Base-by-base conservation (phyloP, 2,329 filamentous ascomycete species). In the Cryphonectria parasitica region DNA sequence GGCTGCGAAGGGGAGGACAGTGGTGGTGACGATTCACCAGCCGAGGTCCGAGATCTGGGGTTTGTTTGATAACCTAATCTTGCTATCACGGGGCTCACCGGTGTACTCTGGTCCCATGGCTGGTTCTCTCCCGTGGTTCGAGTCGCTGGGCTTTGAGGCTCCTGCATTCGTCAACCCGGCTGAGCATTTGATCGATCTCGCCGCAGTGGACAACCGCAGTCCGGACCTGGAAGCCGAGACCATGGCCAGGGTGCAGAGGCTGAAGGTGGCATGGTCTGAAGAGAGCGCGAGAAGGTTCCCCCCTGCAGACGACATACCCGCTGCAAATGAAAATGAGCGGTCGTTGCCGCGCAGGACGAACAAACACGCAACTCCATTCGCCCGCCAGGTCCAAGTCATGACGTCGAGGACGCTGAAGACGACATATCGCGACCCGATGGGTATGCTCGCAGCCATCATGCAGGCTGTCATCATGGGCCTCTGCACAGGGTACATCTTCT, bases 31-130 rank as follows among this genome's bases (percentile, higher is more conserved):
- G 0, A 92, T 95, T 49, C 92, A 95, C 77, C 91, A 93, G 73
- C 92, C 92, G 28, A 85, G 92, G 28, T 93, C 91, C 0, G 92
- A 94, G 77, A 94, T 95, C 19, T 95, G 92, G 91, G 86, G 88
- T 43, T 84, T 94, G 22, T 92, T 95, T 76, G 92, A 94, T 77
- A 89, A 89, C 71, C 83, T 94, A 10, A 83, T 94, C 13, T 83
- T 95, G 17, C 78, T 95, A 3, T 89, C 91, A 1, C 86, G 85
- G 74, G 92, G 92, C 0, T 87, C 86, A 45, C 88, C 90, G 0
- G 87, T 94, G 0, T 95, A 91, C 75, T 90, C 89, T 31, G 92
- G 92, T 0, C 80, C 83, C 0, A 84, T 86, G 36, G 79, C 82
- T 3, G 84, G 86, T 2, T 91, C 89, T 64, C 77, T 92, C 4